phyloP scores from a whole-genome alignment of 257 asterid genomes.

The Nicotiana knightiana region DNA sequence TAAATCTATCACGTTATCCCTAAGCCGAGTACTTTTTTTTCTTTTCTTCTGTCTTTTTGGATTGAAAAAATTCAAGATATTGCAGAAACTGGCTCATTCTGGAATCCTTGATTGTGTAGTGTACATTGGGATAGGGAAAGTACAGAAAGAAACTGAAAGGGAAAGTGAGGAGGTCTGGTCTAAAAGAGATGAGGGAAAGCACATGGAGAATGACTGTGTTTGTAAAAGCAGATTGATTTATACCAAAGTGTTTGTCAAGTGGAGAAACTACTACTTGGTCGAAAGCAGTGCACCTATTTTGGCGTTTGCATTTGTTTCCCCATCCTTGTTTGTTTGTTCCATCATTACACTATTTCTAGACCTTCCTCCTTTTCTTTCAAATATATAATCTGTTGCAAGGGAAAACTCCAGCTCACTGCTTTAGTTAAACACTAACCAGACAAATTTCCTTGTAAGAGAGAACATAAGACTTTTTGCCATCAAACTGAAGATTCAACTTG shows the following conservation, averaged over 20 bases:
- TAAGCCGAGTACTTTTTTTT: background rate
- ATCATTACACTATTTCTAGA: background rate
- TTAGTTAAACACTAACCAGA: too few relatives aligned
- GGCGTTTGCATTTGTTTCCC: background rate
- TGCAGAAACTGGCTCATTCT: background rate
- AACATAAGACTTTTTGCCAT: too few relatives aligned
- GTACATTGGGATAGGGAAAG: background rate
- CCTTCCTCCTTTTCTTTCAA: background rate
- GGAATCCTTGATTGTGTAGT: background rate
- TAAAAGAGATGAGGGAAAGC: background rate
- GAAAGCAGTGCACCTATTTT: background rate
- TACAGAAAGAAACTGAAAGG: background rate
- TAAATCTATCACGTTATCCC: background rate
- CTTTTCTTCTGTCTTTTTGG: background rate
- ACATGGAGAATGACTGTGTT: background rate
- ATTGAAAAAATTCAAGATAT: background rate
- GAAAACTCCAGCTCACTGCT: too few relatives aligned
- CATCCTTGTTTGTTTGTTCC: slow-evolving; percentile 3
- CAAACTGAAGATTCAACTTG: too few relatives aligned
- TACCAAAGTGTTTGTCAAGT: slow-evolving; percentile 1
- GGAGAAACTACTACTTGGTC: slow-evolving; percentile 3
- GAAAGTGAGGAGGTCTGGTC: background rate
- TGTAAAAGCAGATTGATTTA: background rate
- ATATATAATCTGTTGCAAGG: background rate
- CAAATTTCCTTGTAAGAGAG: too few relatives aligned